Percentiles rank a stretch among this genome's conserved stretches.
Conservation (phyloP, 1,139 yeast genomes). For the Taphrina communis region DNA sequence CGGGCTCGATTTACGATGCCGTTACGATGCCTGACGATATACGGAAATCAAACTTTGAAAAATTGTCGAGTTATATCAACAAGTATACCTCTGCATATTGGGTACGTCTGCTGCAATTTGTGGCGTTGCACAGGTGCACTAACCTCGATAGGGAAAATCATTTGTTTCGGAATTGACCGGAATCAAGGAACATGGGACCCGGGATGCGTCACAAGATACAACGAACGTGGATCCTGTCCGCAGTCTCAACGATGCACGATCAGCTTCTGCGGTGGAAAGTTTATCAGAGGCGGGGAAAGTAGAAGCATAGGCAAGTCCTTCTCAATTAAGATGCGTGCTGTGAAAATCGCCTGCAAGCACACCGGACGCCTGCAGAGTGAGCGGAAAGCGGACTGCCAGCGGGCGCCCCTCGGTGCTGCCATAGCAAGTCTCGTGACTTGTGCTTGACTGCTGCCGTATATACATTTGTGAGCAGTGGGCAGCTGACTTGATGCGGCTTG, state of each 20-base stretch:
- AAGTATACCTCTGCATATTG: constrained; percentile 94
- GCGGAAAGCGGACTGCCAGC: too few species aligned
- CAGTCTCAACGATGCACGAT: constrained; percentile 10
- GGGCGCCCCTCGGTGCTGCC: too few species aligned
- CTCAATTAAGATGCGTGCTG: neutral
- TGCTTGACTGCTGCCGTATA: too few species aligned
- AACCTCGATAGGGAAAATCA: constrained; percentile 62
- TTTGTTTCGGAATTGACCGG: constrained; percentile 78
- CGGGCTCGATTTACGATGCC: constrained; percentile 84
- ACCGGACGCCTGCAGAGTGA: too few species aligned
- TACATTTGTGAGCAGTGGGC: too few species aligned
- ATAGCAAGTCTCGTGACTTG: too few species aligned
- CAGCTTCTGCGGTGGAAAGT: neutral
- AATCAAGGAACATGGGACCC: constrained; percentile 50
- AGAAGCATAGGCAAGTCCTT: neutral
- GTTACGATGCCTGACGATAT: constrained; percentile 84
- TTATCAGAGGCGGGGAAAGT: too few species aligned
- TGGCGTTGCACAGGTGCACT: neutral
- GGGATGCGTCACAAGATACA: neutral
- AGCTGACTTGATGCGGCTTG: too few species aligned
- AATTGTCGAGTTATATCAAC: constrained; percentile 81
- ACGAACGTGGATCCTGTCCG: constrained; percentile 4
- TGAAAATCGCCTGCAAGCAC: too few species aligned
- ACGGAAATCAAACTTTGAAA: constrained; percentile 74
- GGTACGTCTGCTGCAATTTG: constrained; percentile 55